phyloP scores from a whole-genome alignment of 495 filamentous ascomycete genomes.

The Trichocladium uniseriatum region DNA sequence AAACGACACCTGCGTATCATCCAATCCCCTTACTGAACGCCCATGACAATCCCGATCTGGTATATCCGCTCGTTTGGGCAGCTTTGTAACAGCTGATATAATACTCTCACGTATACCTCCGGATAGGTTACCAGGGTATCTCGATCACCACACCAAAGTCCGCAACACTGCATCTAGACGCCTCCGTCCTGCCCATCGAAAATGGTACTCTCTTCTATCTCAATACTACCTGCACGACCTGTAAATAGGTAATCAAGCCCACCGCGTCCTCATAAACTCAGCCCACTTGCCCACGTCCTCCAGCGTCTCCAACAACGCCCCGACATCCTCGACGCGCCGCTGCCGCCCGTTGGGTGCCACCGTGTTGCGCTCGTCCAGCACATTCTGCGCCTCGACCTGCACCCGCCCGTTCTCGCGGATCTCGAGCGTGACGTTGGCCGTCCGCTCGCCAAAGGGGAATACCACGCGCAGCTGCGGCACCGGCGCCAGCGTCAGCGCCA shows the following conservation, averaged over 20 bases:
- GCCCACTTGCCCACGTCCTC: conserved; percentile 50
- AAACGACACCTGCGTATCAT: too few relatives aligned
- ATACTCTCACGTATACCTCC: too few relatives aligned
- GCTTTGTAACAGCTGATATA: too few relatives aligned
- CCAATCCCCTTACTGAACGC: too few relatives aligned
- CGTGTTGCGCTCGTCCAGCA: conserved; percentile 25
- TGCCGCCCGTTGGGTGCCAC: conserved; percentile 14
- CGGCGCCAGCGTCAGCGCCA: conserved; percentile 38
- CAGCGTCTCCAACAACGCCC: conserved; percentile 27
- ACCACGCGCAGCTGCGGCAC: conserved; percentile 39
- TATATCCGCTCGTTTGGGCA: too few relatives aligned
- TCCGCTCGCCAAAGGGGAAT: conserved; percentile 38
- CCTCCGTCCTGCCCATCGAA: too few relatives aligned
- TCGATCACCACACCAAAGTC: too few relatives aligned
- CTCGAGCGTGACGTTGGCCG: conserved; percentile 45
- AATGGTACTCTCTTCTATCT: not conserved
- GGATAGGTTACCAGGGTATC: too few relatives aligned
- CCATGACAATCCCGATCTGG: too few relatives aligned
- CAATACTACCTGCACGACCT: not conserved
- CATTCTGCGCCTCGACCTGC: conserved; percentile 33
- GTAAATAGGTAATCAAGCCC: too few relatives aligned
- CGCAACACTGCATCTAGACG: too few relatives aligned
- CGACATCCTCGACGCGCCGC: conserved; percentile 26
- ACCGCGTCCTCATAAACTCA: conserved; percentile 40
- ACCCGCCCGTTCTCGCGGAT: conserved; percentile 55